Evolutionary conservation across 306 rosid genomes (phyloP), one percentile per base, ranked within the genome.

Genomic region (Citrullus amarus): DNA sequence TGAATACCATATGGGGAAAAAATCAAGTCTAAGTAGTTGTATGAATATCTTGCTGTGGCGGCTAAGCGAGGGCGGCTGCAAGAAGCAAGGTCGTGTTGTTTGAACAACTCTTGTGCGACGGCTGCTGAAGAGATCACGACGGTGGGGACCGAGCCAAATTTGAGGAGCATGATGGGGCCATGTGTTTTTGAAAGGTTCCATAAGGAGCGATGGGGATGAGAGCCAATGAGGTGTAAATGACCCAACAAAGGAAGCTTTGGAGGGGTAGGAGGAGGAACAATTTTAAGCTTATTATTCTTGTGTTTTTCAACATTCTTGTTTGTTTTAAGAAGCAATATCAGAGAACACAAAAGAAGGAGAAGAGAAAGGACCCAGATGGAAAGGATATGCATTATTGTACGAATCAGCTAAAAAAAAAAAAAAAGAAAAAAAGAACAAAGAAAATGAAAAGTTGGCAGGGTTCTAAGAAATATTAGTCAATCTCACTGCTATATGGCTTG

Each of bases 161-260:
- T 80, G 9, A 91, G 34, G 10, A 66, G 79, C 90, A 91, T 87
- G 67, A 91, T 75, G n/a, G 93, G 87, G 1, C 91, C 91, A 17
- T 89, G 71, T 10, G 11, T 79, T 59, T 79, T 83, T 56, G 93
- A 80, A 28, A 89, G 96, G 4, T 70, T 11, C n/a, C 81, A 67
- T 41, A 90, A 34, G 53, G 75, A 81, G 13, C 28, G 68, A 54
- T 78, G 30, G 79, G 96, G n/a, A 61, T 87, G 61, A 44, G 71
- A 81, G 10, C 28, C 63, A 55, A 61, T 82, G 65, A 81, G 78
- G 86, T 87, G 92, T 0, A 90, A 74, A 76, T 90, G 87, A 3
- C 92, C 92, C 0, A 88, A 82, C n/a, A 88, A 32, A 10, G 96
- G 96, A 80, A 91, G 89, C 11, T 75, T 75, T 5, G 65, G 78